These are phyloP conservation scores for Lactarius hengduanensis DNA, from an alignment of 768 basidiomycete genomes.

Conservation along the genomic window DNA sequence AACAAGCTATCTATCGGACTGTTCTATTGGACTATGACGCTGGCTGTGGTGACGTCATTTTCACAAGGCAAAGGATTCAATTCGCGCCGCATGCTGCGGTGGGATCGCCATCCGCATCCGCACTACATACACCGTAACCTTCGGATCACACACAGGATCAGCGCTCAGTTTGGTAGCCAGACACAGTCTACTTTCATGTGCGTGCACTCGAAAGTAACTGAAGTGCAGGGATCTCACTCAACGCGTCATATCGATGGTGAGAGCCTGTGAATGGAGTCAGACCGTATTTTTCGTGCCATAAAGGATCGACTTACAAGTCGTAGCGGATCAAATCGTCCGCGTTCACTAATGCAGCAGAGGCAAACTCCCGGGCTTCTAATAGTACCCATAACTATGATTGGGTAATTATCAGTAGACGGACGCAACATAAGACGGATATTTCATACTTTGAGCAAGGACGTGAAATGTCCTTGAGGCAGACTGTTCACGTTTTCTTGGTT, in stretches of 20 bases:
- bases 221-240: not conserved
- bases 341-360: conserved; percentile 71
- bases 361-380: conserved; percentile 89
- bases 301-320: conserved; percentile 63
- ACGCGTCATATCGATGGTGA: conserved; percentile 45
- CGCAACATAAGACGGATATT: not conserved
- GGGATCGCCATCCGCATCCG: not conserved
- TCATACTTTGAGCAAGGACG: conserved; percentile 83
- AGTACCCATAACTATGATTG: conserved; percentile 78
- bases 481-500: conserved; percentile 61
- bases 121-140: not conserved
- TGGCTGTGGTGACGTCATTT: not conserved
- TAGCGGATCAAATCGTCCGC: conserved; percentile 86
- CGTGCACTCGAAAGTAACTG: not conserved
- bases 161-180: not conserved
- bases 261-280: conserved; percentile 43
- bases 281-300: conserved; percentile 1
- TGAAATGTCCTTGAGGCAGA: conserved; percentile 69
- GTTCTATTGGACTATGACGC: not conserved
- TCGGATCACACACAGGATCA: too few species aligned
- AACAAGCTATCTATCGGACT: not conserved
- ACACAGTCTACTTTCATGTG: not conserved
- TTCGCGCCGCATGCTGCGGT: not conserved
- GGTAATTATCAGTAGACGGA: conserved; percentile 14
- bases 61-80: not conserved